Evolutionary conservation across 2,329 filamentous ascomycete species (phyloP), one percentile per base, ranked within the genome.

Genomic region (Beauveria brongniartii): DNA sequence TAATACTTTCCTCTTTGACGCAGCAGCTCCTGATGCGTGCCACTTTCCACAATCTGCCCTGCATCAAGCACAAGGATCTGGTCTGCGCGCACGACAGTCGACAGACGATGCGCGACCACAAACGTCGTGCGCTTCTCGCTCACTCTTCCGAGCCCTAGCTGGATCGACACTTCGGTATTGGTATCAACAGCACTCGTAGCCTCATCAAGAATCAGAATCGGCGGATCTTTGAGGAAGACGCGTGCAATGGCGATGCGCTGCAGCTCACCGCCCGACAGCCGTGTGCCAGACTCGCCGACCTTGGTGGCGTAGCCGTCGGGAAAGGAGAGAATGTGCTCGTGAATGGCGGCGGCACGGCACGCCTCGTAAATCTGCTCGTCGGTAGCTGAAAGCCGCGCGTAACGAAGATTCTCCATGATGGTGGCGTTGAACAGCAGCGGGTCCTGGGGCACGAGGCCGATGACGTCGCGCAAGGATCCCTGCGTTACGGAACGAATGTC

Each of bases 191-290:
- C 86, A 1, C 85, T 87, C 3, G 89, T 90, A 0, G 88, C 84
- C 70, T 91, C 88, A 65, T 91, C 88, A 0, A 91, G 77, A 62
- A 91, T 80, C 28, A 91, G 79, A 59, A 91, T 84, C 56, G 85
- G 85, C 0, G 88, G 84, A 54, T 85, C 84, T 69, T 89, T 88
- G 51, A 91, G 77, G 16, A 91, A 78, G 1, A 87, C 85, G 16
- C 87, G 81, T 0, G 83, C 83, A 61, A 85, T 86, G 2, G 83
- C 82, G 65, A 81, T 79, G 10, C 83, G 77, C 67, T 86, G 83
- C 24, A 83, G 79, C 70, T 86, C 82, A 18, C 83, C 83, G n/a
- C 83, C 83, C 2, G 82, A 85, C 6, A 86, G 71, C 48, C 76
- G 80, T 61, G 81, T 71, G 9, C 80, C 80, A 4, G 80, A 76